Percentiles rank a stretch among this genome's conserved stretches.
These are phyloP conservation scores for Trichoderma asperellum DNA, from an alignment of 2,329 filamentous ascomycete genomes.

Conservation along the genomic window DNA sequence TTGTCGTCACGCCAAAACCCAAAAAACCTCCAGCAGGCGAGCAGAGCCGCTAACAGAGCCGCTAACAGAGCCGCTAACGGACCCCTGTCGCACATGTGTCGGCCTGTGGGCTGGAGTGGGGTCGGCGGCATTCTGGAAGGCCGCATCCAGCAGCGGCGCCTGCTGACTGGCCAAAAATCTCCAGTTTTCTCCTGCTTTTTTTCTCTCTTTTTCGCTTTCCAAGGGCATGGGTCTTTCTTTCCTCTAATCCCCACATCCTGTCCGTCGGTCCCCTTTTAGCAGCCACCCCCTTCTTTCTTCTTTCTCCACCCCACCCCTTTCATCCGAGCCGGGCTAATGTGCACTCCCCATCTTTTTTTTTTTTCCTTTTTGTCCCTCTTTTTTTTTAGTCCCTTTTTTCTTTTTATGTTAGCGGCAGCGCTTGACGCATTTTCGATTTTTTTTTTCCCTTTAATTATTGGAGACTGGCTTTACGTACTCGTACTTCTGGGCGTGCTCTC, in stretches of 20 bases:
- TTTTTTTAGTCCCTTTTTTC: not conserved
- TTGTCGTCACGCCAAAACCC: slow-evolving; percentile 27
- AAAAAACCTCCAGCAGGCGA: slow-evolving; percentile 27
- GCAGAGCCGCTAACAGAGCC: slow-evolving; percentile 38
- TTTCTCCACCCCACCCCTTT: slow-evolving; percentile 5
- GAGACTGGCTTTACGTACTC: not conserved
- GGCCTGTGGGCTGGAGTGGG: slow-evolving; percentile 6
- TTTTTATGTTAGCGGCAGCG: not conserved
- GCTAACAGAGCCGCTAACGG: slow-evolving; percentile 36
- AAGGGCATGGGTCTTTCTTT: slow-evolving; percentile 9
- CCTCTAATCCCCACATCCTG: not conserved
- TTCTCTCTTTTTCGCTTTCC: slow-evolving; percentile 8
- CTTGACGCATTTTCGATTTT: not conserved
- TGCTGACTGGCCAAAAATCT: slow-evolving; percentile 32
- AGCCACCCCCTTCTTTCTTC: not conserved
- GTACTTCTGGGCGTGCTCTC: not conserved
- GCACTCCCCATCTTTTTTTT: slow-evolving; percentile 2
- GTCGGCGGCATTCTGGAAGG: slow-evolving; percentile 35
- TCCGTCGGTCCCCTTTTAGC: slow-evolving; percentile 10
- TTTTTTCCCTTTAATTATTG: not conserved
- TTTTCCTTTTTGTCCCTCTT: not conserved
- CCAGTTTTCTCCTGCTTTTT: slow-evolving; percentile 5
- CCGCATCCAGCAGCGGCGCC: not conserved
- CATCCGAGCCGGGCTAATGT: not conserved
- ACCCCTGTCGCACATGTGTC: slow-evolving; percentile 43